These are phyloP conservation scores for Margaritispora aquatica DNA, from an alignment of 495 filamentous ascomycete species.

Conservation along the genomic window DNA sequence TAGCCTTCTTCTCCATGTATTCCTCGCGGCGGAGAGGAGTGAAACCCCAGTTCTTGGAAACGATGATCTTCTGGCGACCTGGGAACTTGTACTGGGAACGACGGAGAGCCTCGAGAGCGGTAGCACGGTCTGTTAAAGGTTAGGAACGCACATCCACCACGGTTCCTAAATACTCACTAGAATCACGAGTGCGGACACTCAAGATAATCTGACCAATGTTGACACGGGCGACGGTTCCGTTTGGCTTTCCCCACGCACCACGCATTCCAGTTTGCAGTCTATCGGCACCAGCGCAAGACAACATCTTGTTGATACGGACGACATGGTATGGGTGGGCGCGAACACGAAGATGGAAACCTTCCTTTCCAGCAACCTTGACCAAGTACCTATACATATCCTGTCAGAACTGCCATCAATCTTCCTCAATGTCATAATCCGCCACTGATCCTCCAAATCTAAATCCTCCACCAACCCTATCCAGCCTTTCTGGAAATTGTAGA, in stretches of 20 bases:
- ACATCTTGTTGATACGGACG: slow-evolving; percentile 99
- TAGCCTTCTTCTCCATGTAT: slow-evolving; percentile 85
- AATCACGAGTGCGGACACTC: slow-evolving; percentile 92
- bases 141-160: slow-evolving; percentile 16
- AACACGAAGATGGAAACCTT: slow-evolving; percentile 97
- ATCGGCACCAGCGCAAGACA: slow-evolving; percentile 99
- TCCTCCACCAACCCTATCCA: too few species aligned
- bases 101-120: slow-evolving; percentile 95
- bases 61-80: slow-evolving; percentile 99
- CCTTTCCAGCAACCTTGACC: slow-evolving; percentile 95
- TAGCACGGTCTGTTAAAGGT: slow-evolving; percentile 60
- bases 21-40: slow-evolving; percentile 95
- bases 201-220: slow-evolving; percentile 99
- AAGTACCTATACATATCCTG: slow-evolving; percentile 57
- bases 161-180: slow-evolving; percentile 42
- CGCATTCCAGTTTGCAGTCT: slow-evolving; percentile 99
- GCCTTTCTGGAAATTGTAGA: slow-evolving; percentile 1
- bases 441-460: too few species aligned
- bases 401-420: slow-evolving; percentile 10
- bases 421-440: neutral
- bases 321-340: slow-evolving; percentile 99
- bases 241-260: slow-evolving; percentile 99
- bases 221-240: slow-evolving; percentile 95
- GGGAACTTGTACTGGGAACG: slow-evolving; percentile 99
- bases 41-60: slow-evolving; percentile 99